These are phyloP conservation scores for Sarocladiaceae sp. DNA, from an alignment of 2,329 filamentous ascomycete species.

Conservation along the genomic window DNA sequence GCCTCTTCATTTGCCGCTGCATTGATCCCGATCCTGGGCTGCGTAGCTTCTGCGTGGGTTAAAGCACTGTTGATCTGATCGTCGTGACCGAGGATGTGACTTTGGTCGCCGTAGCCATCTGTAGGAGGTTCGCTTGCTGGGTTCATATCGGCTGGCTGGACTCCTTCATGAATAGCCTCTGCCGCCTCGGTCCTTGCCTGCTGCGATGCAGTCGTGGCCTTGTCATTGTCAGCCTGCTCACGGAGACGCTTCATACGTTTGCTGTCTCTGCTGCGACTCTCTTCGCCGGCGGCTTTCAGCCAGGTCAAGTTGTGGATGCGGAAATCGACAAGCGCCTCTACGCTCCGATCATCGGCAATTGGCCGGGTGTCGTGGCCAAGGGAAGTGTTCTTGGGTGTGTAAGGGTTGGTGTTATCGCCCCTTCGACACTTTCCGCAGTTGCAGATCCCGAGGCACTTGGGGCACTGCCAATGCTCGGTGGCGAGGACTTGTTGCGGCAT, in stretches of 20 bases:
- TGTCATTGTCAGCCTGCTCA: slow-evolving; percentile 50
- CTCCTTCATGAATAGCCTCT: slow-evolving; percentile 5
- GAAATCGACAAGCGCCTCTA: slow-evolving; percentile 88
- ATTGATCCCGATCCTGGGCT: not conserved
- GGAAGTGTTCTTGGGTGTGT: slow-evolving; percentile 79
- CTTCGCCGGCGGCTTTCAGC: slow-evolving; percentile 58
- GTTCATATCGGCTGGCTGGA: not conserved
- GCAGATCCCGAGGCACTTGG: slow-evolving; percentile 78
- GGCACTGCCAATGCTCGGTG: slow-evolving; percentile 78
- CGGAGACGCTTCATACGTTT: slow-evolving; percentile 51
- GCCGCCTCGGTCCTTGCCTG: not conserved
- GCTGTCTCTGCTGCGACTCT: slow-evolving; percentile 50
- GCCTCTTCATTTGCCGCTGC: not conserved
- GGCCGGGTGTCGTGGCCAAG: slow-evolving; percentile 87
- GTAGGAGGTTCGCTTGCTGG: slow-evolving; percentile 13
- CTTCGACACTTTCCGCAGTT: slow-evolving; percentile 77
- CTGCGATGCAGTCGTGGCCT: slow-evolving; percentile 27
- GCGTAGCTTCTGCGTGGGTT: slow-evolving; percentile 13
- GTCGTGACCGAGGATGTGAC: slow-evolving; percentile 23
- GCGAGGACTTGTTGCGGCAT: slow-evolving; percentile 80
- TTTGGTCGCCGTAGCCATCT: slow-evolving; percentile 23
- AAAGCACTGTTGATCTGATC: slow-evolving; percentile 11
- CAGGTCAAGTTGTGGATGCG: slow-evolving; percentile 80
- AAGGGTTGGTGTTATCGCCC: slow-evolving; percentile 61
- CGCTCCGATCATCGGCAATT: slow-evolving; percentile 83